Percentiles rank a stretch among this genome's conserved stretches.
Evolutionary conservation across 2,329 filamentous ascomycete species (phyloP).

Genomic region (Cladosporium sp.): DNA sequence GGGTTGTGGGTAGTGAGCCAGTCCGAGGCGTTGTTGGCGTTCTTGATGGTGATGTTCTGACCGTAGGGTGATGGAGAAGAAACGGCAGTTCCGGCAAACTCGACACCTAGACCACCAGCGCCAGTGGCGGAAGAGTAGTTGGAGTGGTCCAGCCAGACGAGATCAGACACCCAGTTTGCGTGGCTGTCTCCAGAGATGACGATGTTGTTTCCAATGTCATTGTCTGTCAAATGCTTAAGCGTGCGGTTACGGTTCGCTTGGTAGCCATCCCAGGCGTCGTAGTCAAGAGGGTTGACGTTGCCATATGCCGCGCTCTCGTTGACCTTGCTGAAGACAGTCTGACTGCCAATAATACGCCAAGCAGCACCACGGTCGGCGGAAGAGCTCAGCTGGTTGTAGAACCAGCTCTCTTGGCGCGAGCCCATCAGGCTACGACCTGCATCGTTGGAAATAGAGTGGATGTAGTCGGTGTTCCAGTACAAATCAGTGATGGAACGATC

Average conservation of each 20-base stretch:
- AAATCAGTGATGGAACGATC: slow-evolving; percentile 64
- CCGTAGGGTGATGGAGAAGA: slow-evolving; percentile 61
- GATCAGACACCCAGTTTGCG: slow-evolving; percentile 56
- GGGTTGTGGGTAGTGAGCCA: slow-evolving; percentile 53
- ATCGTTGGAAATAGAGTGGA: slow-evolving; percentile 60
- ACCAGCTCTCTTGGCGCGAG: slow-evolving; percentile 71
- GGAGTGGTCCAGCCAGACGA: slow-evolving; percentile 45
- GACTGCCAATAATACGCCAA: slow-evolving; percentile 72
- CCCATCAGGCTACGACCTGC: slow-evolving; percentile 71
- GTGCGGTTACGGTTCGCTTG: slow-evolving; percentile 70
- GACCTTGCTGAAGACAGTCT: slow-evolving; percentile 65
- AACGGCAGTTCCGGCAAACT: slow-evolving; percentile 66
- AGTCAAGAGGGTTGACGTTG: slow-evolving; percentile 49
- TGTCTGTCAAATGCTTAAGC: slow-evolving; percentile 63
- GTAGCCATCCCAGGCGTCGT: slow-evolving; percentile 67
- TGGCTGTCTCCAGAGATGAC: slow-evolving; percentile 72
- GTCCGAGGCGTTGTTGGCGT: slow-evolving; percentile 51
- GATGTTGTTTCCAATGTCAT: slow-evolving; percentile 71
- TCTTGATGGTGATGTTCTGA: slow-evolving; percentile 56
- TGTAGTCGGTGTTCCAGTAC: slow-evolving; percentile 41
- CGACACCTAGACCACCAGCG: slow-evolving; percentile 46
- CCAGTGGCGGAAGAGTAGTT: slow-evolving; percentile 34
- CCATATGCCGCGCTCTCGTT: slow-evolving; percentile 50
- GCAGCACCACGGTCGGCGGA: slow-evolving; percentile 63
- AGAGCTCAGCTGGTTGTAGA: slow-evolving; percentile 53